Conservation (phyloP, 2,329 filamentous ascomycete genomes). For the Fusarium sp. region DNA sequence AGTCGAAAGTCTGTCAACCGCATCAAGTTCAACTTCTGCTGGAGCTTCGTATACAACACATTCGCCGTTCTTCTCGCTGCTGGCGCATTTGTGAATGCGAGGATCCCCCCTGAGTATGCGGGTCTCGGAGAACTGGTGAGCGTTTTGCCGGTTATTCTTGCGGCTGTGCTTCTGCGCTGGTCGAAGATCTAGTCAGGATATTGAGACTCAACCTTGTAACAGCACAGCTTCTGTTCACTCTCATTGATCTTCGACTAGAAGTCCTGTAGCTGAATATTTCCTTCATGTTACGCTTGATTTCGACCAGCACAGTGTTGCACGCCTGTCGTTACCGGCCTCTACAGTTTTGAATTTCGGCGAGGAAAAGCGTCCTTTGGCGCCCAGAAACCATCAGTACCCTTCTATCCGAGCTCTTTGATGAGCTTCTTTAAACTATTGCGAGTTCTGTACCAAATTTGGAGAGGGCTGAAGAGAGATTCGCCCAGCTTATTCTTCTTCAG, state of each 20-base stretch:
- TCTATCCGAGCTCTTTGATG: background rate
- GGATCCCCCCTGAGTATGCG: constrained; percentile 70
- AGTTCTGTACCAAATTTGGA: background rate
- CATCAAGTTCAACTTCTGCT: constrained; percentile 76
- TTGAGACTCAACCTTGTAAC: background rate
- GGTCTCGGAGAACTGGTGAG: constrained; percentile 80
- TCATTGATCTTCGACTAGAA: constrained; percentile 4
- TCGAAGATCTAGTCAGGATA: constrained; percentile 33
- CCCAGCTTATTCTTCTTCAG: background rate
- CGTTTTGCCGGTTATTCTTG: constrained; percentile 73
- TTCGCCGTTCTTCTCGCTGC: constrained; percentile 74
- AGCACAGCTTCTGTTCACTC: constrained; percentile 5
- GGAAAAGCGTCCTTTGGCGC: background rate
- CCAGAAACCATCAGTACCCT: background rate
- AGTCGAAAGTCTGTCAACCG: constrained; percentile 58
- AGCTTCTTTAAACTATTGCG: background rate
- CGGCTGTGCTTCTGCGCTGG: constrained; percentile 44
- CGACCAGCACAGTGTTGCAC: constrained; percentile 10
- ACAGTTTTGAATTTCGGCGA: background rate
- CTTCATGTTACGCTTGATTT: background rate
- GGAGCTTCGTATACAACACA: constrained; percentile 77
- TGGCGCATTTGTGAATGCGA: constrained; percentile 69
- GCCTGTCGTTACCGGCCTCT: constrained; percentile 29
- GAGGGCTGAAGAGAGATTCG: no score
- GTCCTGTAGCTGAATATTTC: background rate